phyloP scores from a whole-genome alignment of 2,329 filamentous ascomycete species.

The Botrytis fragariae region DNA sequence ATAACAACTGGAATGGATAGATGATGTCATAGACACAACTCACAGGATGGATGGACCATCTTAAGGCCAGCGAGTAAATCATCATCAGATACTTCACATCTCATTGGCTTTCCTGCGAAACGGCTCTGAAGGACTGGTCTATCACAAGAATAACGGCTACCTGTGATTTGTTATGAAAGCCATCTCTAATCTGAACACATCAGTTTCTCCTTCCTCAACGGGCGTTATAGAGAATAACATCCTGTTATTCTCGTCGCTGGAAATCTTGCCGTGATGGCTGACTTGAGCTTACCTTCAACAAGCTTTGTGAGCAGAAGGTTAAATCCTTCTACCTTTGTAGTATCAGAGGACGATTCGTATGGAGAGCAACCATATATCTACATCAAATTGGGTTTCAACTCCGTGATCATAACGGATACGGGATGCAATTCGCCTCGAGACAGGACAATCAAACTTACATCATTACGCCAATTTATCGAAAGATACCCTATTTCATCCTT shows the following conservation, averaged over 20 bases:
- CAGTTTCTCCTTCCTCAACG: neutral
- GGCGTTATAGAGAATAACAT: neutral
- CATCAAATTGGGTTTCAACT: conserved; percentile 42
- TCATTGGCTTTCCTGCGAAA: neutral
- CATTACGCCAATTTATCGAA: conserved; percentile 45
- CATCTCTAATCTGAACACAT: neutral
- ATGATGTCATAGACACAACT: neutral
- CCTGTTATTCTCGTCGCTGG: neutral
- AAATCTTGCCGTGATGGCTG: neutral
- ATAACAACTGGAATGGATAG: neutral
- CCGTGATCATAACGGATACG: conserved; percentile 46
- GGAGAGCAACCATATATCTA: conserved; percentile 48
- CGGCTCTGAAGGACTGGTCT: neutral
- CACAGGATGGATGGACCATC: neutral
- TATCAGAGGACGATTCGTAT: conserved; percentile 46
- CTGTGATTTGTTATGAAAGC: neutral
- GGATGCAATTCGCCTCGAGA: conserved; percentile 43
- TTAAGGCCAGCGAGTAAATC: neutral
- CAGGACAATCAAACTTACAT: conserved; percentile 35
- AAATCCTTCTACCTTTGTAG: conserved; percentile 45
- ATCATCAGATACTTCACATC: neutral
- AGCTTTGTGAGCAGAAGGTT: conserved; percentile 41
- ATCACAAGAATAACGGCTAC: neutral
- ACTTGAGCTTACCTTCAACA: conserved; percentile 18
- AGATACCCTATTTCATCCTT: conserved; percentile 41